phyloP scores from a whole-genome alignment of 345 rosid species.

The Kandelia obovata region DNA sequence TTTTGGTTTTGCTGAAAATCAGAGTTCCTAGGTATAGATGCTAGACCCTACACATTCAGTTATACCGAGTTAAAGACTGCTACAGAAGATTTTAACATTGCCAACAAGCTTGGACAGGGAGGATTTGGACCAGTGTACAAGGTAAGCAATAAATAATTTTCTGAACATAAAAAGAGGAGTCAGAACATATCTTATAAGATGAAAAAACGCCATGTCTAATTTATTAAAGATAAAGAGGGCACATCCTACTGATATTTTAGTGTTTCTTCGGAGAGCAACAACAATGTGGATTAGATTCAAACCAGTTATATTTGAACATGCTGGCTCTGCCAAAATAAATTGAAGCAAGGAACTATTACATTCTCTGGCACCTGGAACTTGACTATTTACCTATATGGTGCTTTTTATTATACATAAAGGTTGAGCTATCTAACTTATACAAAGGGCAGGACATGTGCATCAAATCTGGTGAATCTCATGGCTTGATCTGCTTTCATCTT shows the following conservation, averaged over 20 bases:
- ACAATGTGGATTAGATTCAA: neutral
- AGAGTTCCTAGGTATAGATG: conserved; percentile 51
- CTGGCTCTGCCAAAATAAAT: too few relatives aligned
- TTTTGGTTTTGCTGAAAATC: conserved; percentile 11
- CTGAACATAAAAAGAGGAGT: neutral
- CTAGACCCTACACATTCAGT: conserved; percentile 56
- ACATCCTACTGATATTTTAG: neutral
- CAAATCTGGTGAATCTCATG: neutral
- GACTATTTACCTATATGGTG: too few relatives aligned
- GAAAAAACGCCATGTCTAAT: neutral
- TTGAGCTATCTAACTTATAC: neutral
- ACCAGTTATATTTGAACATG: neutral
- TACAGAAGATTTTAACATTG: conserved; percentile 54
- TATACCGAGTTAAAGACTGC: conserved; percentile 57
- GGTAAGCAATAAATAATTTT: conserved; percentile 28
- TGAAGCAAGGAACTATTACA: too few relatives aligned
- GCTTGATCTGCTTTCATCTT: neutral
- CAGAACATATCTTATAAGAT: neutral
- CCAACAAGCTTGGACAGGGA: conserved; percentile 80
- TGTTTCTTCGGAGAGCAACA: neutral
- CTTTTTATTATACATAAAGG: too few relatives aligned
- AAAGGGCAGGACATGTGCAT: neutral
- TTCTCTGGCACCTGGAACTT: too few relatives aligned
- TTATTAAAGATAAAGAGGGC: neutral
- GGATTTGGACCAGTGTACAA: conserved; percentile 75